Evolutionary conservation across 2,329 filamentous ascomycete species (phyloP), one percentile per base, ranked within the genome.

Genomic region (Stachybotrys elegans): DNA sequence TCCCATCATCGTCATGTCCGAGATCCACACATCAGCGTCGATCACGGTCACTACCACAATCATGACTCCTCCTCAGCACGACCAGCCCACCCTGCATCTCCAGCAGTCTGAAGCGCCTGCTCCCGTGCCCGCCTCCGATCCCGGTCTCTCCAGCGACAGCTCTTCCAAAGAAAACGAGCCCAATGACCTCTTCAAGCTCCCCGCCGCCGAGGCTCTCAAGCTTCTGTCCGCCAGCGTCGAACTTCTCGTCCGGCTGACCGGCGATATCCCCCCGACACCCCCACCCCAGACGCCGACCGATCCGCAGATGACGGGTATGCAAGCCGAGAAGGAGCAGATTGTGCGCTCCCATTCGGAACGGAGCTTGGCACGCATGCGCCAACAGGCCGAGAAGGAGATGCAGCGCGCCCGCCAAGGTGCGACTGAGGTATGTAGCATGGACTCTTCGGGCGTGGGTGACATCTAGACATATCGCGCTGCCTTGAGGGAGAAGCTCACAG

Each of bases 181-280:
- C 45, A 48, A 86, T 63, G 84, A 90, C 60, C 76, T 95, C 49
- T 87, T 86, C 66, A 78, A 78, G 42, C 75, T 96, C 47, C 70
- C 81, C 1, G 81, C 89, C 4, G 73, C 84, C 42, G 82, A 82
- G 3, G 91, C 91, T 5, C 76, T 97, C 57, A 86, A 84, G 57
- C 71, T 95, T 50, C 76, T 97, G n/a, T 83, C 83, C 52, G 75
- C 80, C 31, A 80, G 80, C 46, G 71, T 90, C 48, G 85, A 90
- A 55, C 75, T 80, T 4, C 73, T 93, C 42, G 84, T 89, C 22
- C 76, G 78, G 50, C 72, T 84, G 46, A 88, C 85, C 2, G 86
- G 87, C 58, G 88, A 95, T 57, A 73, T 93, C 12, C 88, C 87
- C 19, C 86, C 85, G 14, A 93, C 84, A n/a, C 87, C 85, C 44